Evolutionary conservation across 2,329 filamentous ascomycete genomes (phyloP), one percentile per base, ranked within the genome.

Genomic region (Fusarium penzigii): DNA sequence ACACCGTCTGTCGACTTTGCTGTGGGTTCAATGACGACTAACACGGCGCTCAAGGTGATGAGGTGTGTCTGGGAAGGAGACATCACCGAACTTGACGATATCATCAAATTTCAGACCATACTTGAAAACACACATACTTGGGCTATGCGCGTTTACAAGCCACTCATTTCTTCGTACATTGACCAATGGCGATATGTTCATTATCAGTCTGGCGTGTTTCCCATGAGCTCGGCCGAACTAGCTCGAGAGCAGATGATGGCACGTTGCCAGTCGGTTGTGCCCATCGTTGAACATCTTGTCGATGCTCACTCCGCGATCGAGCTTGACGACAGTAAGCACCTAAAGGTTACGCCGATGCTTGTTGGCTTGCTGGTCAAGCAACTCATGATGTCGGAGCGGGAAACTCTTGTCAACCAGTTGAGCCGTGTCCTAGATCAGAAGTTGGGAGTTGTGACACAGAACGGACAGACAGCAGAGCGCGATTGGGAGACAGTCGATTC

Each of bases 41-140:
- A 51, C 41, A n/a, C 16, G 44, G 11, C 8, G 3, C 2, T 12
- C 11, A 38, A 60, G 61, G 10, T 62, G 1, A 64, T 62, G 56
- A 40, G 49, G n/a, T 42, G 39, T 7, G 54, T 62, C 7, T 64
- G 61, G 60, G 25, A 57, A 17, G 59, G 59, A 5, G 44, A 61
- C 8, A 39, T 63, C 40, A 49, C 38, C 7, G 49, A 39, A 3
- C 7, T 52, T 1, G 5, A 13, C 5, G 56, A 63, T 16, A 41
- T 55, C 9, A 3, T 57, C 12, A 48, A 52, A 11, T 47, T 64
- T 29, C 29, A 51, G 13, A 41, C 56, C 10, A 54, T 64, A 6
- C 43, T 64, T n/a, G 61, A 62, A n/a, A 64, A 63, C 16, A 46
- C 49, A 6, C 49, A 64, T 36, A 58, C 56, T 1, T 63, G 62